Conservation (phyloP, 495 filamentous ascomycete species). For the Penicillium paxilli region DNA sequence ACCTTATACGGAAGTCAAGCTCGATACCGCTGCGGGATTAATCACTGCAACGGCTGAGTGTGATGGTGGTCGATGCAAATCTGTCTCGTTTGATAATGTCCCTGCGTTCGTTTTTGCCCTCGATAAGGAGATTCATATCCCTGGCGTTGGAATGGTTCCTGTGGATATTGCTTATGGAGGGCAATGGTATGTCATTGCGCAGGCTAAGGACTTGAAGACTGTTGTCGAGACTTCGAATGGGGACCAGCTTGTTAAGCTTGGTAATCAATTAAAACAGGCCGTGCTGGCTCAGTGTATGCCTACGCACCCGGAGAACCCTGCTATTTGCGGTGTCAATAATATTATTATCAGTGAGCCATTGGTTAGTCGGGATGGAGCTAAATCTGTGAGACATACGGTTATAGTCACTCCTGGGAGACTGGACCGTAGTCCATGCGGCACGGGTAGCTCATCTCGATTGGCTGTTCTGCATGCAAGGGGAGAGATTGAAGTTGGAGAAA, state of each 20-base stretch:
- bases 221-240: constrained; percentile 19
- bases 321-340: constrained; percentile 28
- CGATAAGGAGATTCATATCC: constrained; percentile 28
- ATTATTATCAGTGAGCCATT: constrained; percentile 28
- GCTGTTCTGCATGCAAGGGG: constrained; percentile 33
- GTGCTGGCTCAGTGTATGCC: constrained; percentile 23
- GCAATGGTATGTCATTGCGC: constrained; percentile 35
- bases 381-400: constrained; percentile 25
- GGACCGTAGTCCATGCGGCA: constrained; percentile 39
- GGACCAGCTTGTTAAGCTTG: constrained; percentile 21
- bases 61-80: constrained; percentile 33
- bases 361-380: constrained; percentile 13
- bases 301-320: constrained; percentile 34
- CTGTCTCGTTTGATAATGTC: constrained; percentile 36
- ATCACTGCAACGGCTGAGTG: constrained; percentile 32
- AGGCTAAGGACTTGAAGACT: constrained; percentile 25
- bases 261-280: constrained; percentile 32
- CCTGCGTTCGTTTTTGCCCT: constrained; percentile 36
- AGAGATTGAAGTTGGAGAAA: constrained; percentile 24
- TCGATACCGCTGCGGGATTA: constrained; percentile 36
- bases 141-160: constrained; percentile 22
- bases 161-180: constrained; percentile 39
- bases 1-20: constrained; percentile 22
- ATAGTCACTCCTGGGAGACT: constrained; percentile 37
- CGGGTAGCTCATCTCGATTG: constrained; percentile 34